Base-by-base conservation (phyloP, 331 rosid species). In the Cydonia oblonga region DNA sequence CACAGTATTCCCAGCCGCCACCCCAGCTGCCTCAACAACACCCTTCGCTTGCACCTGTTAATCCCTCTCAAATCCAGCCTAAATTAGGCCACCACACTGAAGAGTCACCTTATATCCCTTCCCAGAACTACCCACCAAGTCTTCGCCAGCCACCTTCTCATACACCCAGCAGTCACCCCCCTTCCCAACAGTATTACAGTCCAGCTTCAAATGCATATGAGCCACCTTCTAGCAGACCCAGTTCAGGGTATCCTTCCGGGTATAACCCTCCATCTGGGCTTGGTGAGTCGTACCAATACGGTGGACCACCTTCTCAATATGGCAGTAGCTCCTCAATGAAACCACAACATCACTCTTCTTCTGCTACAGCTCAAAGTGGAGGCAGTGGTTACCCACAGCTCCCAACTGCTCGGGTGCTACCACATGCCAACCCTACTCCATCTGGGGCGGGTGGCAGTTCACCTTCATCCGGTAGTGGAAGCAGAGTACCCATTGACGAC, bases 351-450 rank as follows among this genome's bases (percentile, higher is more conserved):
- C 76, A 87, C 53, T 81, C 86, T 20, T 81, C 84, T 73, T 77
- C 88, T 68, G 65, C 85, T 2, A 64, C 70, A 44, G 73, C 87
- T 69, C 78, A 76, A 58, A 80, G 84, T 51, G 89, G 87, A 64
- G 96, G 96, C 79, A 81, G 85, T 59, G 88, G 92, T 64, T 92
- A 92, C 81, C 96, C 92, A 23, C 96, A 88, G 75, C 87, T 87
- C 57, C 98, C 96, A 19, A 84, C 96, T 44, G 96, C 98, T 35
- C 83, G 89, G 64, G 67, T 80, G 15, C 85, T 92, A 62, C 98
- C 98, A 1, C 92, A 84, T 23, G 92, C 95, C 29, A 54, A 84
- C 57, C 90, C 97, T 67, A 73, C 96, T 18, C 91, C 98, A 46
- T 84, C 96, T 63, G 86, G 77, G 18, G 80, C 79, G 40, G 80